A percentile compares a stretch with the other conserved stretches of the same genome.
These are phyloP conservation scores for Calvatia gigantea DNA, from an alignment of 768 basidiomycete genomes.

Conservation along the genomic window DNA sequence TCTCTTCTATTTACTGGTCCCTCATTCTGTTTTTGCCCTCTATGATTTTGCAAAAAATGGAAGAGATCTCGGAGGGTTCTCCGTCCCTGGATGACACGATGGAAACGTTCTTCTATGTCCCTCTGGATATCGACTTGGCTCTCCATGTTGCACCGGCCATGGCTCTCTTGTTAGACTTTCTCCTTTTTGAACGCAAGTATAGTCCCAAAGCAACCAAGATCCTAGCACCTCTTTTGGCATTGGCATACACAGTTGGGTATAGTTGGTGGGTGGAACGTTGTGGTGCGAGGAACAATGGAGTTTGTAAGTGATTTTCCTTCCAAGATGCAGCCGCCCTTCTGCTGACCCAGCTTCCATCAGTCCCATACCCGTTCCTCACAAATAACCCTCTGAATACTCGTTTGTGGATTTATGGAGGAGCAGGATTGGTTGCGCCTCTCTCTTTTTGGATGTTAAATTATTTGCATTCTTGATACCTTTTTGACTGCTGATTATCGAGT, in stretches of 20 bases:
- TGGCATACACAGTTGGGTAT: conserved; percentile 44
- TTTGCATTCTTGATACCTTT: conserved; percentile 38
- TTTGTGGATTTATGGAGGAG: conserved; percentile 54
- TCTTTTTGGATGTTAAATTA: conserved; percentile 60
- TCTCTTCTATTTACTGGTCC: conserved; percentile 65
- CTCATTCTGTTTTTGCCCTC: conserved; percentile 51
- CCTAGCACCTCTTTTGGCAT: conserved; percentile 26
- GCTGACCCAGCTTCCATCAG: conserved; percentile 28
- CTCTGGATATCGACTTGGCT: conserved; percentile 55
- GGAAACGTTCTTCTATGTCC: conserved; percentile 33
- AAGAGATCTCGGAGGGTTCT: conserved; percentile 14
- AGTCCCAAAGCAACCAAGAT: conserved; percentile 21
- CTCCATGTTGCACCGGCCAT: conserved; percentile 64
- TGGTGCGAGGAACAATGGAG: conserved; percentile 49
- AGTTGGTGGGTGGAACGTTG: conserved; percentile 65
- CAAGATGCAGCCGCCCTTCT: not conserved
- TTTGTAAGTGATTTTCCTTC: conserved; percentile 44
- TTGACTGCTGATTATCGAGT: not conserved
- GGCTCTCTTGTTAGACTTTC: conserved; percentile 62
- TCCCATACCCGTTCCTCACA: conserved; percentile 84
- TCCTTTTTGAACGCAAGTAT: conserved; percentile 61
- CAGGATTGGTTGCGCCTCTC: conserved; percentile 46
- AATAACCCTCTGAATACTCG: conserved; percentile 49
- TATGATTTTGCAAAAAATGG: conserved; percentile 44
- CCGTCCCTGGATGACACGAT: conserved; percentile 27